Evolutionary conservation across 257 asterid species (phyloP), one percentile per base, ranked within the genome.

Genomic region (Fraxinus excelsior): DNA sequence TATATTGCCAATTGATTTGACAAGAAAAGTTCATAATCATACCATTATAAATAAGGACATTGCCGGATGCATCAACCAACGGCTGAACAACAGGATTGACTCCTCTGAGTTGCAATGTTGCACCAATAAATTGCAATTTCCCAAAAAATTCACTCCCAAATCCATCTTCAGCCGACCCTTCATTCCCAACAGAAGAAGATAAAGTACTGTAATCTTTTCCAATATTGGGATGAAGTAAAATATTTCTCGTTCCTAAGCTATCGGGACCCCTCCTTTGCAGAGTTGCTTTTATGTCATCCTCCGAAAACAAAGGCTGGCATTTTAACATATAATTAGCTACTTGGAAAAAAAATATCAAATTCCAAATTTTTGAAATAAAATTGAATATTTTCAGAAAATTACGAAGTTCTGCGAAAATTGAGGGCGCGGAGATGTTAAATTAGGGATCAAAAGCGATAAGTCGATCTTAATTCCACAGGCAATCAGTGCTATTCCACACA

Each of bases 31-130:
- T 56, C 16, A 40, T 37, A 37, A 56, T 5, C 73, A 60, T 90
- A 95, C 99, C 99, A 75, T 93, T 95, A 76, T 91, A 95, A 73
- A 91, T 95, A 80, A 95, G 97, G 79, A 93, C 87, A 88, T 93
- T 93, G 82, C 90, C 90, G 26, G 84, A 85, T 8, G 78, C 73
- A 88, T 91, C 97, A 67, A 85, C 80, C 90, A 95, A 81, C 6
- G 99, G 99, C 82, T 95, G 99, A 80, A 79, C 70, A 77, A 93
- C 86, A 16, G 93, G 89, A 81, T 79, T 69, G 67, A 78, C 82
- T 76, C 99, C 99, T 83, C 98, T 85, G 31, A 95, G 94, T 78
- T 95, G 99, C 88, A 95, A 78, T 6, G 97, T 91, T 32, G 99
- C 96, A 79, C 99, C 99, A 74, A 93, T 31, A 64, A 95, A 91